Base-by-base conservation (phyloP, 208 protist genomes). In the Endotrypanum monterogeii region DNA sequence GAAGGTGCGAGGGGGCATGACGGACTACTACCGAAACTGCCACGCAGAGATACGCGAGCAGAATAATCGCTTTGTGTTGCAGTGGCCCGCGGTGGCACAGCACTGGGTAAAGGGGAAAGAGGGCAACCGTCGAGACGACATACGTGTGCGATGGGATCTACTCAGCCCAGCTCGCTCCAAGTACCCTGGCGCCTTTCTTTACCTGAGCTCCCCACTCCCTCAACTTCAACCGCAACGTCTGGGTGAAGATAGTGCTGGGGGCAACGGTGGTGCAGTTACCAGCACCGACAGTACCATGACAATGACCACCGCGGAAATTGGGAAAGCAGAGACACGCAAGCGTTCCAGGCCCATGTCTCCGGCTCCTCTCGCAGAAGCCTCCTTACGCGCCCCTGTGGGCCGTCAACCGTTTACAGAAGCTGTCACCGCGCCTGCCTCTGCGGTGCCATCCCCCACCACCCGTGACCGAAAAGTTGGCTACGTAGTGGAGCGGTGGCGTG, bases 1-100 rank as follows among this genome's bases (percentile, higher is more conserved):
- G n/a, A 92, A 90, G 71, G 60, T 83, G 39, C 46, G 80, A 16
- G 94, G 94, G 7, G 94, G 94, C 41, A 96, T 97, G 91, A 95
- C 90, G 56, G 86, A 94, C 65, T 97, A 94, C 81, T 97, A 97
- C 79, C 86, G 84, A 35, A 88, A 76, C 52, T 82, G 88, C 52
- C 79, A 85, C 46, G 86, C 89, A 12, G 90, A 93, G 8, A 94
- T 95, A 51, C 70, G 77, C 35, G 61, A 71, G 68, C 88, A 94
- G 80, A 94, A 96, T 69, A 73, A 86, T 35, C 78, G 78, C 16
- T 94, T 96, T 72, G 67, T 96, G 2, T 56, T 75, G 54, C 86
- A 86, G 71, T 96, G 91, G 89, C 86, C 89, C 8, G 62, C 88
- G 12, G 77, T 96, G n/a, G 83, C 91, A 55, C 82, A 89, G 71